Evolutionary conservation across 257 asterid genomes (phyloP).

Genomic region (Jaltomata sinuosa): DNA sequence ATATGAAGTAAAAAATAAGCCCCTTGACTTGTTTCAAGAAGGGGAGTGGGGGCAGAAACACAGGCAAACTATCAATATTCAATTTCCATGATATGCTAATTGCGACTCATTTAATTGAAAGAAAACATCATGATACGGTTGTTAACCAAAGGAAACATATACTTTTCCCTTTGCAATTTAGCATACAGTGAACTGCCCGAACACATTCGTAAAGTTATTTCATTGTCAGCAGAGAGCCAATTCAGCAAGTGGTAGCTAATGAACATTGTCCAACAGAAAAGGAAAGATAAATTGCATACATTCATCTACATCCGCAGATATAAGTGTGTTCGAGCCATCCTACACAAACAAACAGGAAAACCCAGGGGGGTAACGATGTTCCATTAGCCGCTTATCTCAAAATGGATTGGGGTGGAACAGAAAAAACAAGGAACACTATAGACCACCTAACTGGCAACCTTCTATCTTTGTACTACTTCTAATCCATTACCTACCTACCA

Average conservation of each 20-base stretch:
- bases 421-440: not conserved
- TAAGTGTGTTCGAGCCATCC: not conserved
- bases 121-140: not conserved
- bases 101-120: not conserved
- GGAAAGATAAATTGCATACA: not conserved
- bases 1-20: not conserved
- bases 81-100: not conserved
- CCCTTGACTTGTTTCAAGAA: not conserved
- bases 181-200: not conserved
- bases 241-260: not conserved
- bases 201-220: not conserved
- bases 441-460: not conserved
- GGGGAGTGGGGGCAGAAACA: not conserved
- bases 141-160: not conserved
- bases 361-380: not conserved
- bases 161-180: not conserved
- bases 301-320: not conserved
- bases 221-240: not conserved
- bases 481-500: not conserved
- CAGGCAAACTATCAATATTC: not conserved
- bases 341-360: not conserved
- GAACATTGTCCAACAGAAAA: not conserved
- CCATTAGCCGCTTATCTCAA: not conserved
- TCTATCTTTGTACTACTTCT: not conserved
- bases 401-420: not conserved